phyloP scores from a whole-genome alignment of 305 asterid species.

The Lippia alba region DNA sequence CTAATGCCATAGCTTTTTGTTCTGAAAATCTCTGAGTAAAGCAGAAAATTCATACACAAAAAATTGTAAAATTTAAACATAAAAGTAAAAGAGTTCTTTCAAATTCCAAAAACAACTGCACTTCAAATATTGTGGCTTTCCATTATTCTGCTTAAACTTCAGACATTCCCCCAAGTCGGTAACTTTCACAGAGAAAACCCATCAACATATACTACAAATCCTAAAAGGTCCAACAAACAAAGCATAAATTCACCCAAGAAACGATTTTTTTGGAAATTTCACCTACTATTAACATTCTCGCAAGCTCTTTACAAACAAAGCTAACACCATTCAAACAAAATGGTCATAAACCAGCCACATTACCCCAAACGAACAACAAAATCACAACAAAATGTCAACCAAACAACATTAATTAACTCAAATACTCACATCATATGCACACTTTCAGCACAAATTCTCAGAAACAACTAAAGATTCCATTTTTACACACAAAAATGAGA shows the following conservation, averaged over 20 bases:
- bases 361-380: conserved; percentile 1
- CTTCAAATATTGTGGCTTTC: background rate
- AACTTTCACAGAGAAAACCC: conserved; percentile 4
- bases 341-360: conserved; percentile 6
- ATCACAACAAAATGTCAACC: background rate
- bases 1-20: background rate
- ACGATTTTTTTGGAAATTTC: conserved; percentile 8
- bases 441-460: background rate
- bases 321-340: conserved; percentile 17
- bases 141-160: conserved; percentile 12
- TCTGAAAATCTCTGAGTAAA: background rate
- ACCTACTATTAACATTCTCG: background rate
- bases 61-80: too few species aligned
- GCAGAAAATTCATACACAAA: background rate
- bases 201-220: background rate
- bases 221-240: background rate
- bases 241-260: conserved; percentile 2
- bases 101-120: conserved; percentile 5
- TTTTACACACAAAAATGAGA: background rate
- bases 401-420: conserved; percentile 7
- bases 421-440: conserved; percentile 22
- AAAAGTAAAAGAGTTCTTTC: background rate
- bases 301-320: conserved; percentile 17
- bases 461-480: background rate
- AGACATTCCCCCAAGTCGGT: conserved; percentile 17